Percentiles rank a stretch among this genome's conserved stretches.
These are phyloP conservation scores for Xylariaceae sp. DNA, from an alignment of 2,329 filamentous ascomycete species.

Conservation along the genomic window DNA sequence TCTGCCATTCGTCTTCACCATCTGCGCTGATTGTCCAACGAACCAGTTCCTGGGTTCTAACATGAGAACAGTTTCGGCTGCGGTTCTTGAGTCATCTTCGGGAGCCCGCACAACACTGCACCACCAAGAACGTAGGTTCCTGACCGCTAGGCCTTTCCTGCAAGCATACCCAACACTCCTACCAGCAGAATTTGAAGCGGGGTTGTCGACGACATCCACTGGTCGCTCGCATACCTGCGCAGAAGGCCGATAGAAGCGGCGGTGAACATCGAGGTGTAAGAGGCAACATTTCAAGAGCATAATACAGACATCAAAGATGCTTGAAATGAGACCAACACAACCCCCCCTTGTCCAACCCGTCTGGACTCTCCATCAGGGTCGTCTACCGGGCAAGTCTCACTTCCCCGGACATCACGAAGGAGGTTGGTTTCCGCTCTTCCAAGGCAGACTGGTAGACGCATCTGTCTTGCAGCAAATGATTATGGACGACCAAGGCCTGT, in stretches of 20 bases:
- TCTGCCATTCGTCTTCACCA: constrained; percentile 8
- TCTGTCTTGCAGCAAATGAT: constrained; percentile 32
- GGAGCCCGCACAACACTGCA: constrained; percentile 43
- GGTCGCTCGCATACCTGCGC: constrained; percentile 29
- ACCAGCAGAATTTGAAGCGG: constrained; percentile 31
- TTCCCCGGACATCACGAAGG: constrained; percentile 25
- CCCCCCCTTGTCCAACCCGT: constrained; percentile 18
- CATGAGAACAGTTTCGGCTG: constrained; percentile 30
- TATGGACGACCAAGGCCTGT: constrained; percentile 36
- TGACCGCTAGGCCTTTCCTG: constrained; percentile 41
- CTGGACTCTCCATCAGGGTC: constrained; percentile 16
- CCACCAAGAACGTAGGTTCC: constrained; percentile 41
- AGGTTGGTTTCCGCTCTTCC: constrained; percentile 17
- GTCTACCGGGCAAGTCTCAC: constrained; percentile 37
- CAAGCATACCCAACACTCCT: constrained; percentile 42
- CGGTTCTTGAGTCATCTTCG: constrained; percentile 42
- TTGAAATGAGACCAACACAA: constrained; percentile 25
- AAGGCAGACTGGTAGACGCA: constrained; percentile 11
- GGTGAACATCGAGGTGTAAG: constrained; percentile 34
- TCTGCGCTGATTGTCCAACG: constrained; percentile 9
- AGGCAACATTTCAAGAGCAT: constrained; percentile 21
- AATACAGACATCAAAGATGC: constrained; percentile 30
- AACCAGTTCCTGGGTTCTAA: constrained; percentile 28
- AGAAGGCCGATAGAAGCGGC: constrained; percentile 37
- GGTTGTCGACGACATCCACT: constrained; percentile 35